These are phyloP conservation scores for Russula olivacea DNA, from an alignment of 768 basidiomycete species.

Conservation along the genomic window DNA sequence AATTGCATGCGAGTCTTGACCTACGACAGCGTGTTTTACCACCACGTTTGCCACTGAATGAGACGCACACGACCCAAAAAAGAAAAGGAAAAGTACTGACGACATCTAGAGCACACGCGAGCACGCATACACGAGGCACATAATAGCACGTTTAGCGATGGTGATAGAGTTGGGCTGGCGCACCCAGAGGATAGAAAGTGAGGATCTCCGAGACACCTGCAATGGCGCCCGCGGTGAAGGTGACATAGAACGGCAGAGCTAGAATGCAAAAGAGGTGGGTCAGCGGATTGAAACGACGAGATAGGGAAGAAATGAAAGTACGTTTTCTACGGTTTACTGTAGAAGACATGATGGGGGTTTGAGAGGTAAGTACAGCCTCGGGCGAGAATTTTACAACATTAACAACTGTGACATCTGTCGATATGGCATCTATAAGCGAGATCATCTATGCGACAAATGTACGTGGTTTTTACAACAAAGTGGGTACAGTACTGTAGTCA, in stretches of 20 bases:
- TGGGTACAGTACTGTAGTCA: background rate
- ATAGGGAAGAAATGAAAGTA: background rate
- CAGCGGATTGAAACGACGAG: background rate
- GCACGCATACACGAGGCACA: background rate
- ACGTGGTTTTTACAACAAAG: background rate
- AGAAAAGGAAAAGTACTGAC: constrained; percentile 42
- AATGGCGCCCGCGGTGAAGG: constrained; percentile 93
- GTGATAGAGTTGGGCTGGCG: constrained; percentile 28
- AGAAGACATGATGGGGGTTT: constrained; percentile 8
- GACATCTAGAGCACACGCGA: constrained; percentile 54
- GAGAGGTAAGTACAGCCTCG: background rate
- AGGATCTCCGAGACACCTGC: constrained; percentile 84
- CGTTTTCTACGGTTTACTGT: constrained; percentile 23
- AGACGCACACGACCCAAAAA: constrained; percentile 1
- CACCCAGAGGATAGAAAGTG: constrained; percentile 87
- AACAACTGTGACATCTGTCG: background rate
- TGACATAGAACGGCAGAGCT: constrained; percentile 84
- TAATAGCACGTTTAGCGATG: background rate
- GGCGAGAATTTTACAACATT: background rate
- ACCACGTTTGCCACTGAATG: background rate
- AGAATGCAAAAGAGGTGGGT: background rate
- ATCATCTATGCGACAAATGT: background rate
- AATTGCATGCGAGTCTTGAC: constrained; percentile 99
- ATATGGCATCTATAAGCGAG: background rate
- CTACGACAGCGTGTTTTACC: constrained; percentile 35